Evolutionary conservation across 352 stramenopile genomes (phyloP), one percentile per base, ranked within the genome.

Genomic region (Globisporangium perplexum): DNA sequence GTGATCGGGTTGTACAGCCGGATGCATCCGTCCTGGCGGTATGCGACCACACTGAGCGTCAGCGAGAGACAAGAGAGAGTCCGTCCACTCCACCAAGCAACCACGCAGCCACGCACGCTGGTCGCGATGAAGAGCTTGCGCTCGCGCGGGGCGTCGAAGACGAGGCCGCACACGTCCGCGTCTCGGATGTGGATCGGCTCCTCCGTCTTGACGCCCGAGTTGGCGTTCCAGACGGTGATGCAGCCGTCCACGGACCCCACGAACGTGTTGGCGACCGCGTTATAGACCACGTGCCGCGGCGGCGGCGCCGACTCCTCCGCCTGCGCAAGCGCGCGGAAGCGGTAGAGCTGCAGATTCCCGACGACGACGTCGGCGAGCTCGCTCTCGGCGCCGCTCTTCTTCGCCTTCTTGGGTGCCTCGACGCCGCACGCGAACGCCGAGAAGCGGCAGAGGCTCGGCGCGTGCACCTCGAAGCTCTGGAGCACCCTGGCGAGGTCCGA

Each of bases 1-100:
- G 77, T 88, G 24, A 85, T 77, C 1, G 74, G 75, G n/a, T 90
- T 90, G 47, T 85, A 90, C 45, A 87, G 51, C 7, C 69, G 60
- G 62, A 90, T 81, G 10, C 59, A 57, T 28, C 78, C 78, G 55
- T 90, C 77, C 78, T 88, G 47, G 17, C 0, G 15, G 23, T 45
- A 48, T 35, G 14, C 31, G 14, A 42, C 1, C 30, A 18, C 41
- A 51, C 20, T 11, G 2, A 36, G 42, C n/a, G 18, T 20, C 11
- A 8, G 20, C 26, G 23, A 46, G 43, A 36, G 11, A 11, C 31
- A 36, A 6, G 6, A 6, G 31, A 39, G 33, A 39, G 33, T 39
- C 10, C 10, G 10, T 39, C 14, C 42, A 10, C 7, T 20, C 11
- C 44, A n/a, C 1, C 7, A 18, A 3, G 15, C 12, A 20, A 7